These are phyloP conservation scores for Primulina eburnea DNA, from an alignment of 257 asterid species.

Conservation along the genomic window DNA sequence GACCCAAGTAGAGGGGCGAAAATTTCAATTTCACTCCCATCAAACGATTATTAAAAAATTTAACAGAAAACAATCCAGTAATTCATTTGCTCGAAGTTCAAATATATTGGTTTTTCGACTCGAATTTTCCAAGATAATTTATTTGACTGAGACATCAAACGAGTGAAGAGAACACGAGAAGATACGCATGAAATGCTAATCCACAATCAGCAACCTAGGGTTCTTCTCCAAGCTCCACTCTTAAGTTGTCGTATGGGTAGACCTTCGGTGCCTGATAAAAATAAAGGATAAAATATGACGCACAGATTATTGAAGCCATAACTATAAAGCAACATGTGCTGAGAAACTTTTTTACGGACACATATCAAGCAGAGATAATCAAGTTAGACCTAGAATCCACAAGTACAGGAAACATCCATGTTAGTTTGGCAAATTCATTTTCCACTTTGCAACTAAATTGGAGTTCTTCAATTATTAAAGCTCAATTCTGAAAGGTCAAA, in stretches of 20 bases:
- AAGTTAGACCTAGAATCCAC: not conserved
- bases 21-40: no score
- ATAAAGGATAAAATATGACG: not conserved
- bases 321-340: not conserved
- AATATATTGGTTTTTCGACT: not conserved
- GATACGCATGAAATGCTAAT: not conserved
- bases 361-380: not conserved
- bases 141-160: slow-evolving; percentile 17
- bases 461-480: not conserved
- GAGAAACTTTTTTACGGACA: not conserved
- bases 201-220: slow-evolving; percentile 6
- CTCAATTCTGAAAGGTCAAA: not conserved
- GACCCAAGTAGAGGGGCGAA: no score
- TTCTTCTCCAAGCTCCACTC: slow-evolving; percentile 84
- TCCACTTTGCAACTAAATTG: not conserved
- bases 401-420: not conserved
- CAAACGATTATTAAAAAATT: no score
- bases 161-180: not conserved
- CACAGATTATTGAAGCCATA: not conserved
- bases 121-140: not conserved
- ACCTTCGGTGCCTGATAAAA: slow-evolving; percentile 55
- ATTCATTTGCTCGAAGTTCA: not conserved
- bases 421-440: not conserved
- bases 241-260: slow-evolving; percentile 74
- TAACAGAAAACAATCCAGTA: not conserved